These are phyloP conservation scores for Mariannaea elegans DNA, from an alignment of 2,329 filamentous ascomycete species.

Conservation along the genomic window DNA sequence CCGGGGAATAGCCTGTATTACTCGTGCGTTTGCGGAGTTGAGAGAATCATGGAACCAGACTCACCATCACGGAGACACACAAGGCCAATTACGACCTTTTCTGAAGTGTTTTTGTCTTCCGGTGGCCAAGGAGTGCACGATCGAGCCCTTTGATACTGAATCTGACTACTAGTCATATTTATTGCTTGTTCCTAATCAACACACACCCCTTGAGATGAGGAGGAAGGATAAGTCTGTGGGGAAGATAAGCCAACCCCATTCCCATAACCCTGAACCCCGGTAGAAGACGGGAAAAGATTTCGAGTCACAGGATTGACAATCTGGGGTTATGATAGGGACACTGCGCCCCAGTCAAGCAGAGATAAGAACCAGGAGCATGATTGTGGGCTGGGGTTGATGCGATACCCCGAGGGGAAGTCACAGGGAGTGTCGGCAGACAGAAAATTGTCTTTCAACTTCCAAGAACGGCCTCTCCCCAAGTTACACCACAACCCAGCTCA, in stretches of 20 bases:
- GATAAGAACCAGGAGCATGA: slow-evolving; percentile 33
- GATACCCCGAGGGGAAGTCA: slow-evolving; percentile 10
- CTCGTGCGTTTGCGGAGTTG: slow-evolving; percentile 22
- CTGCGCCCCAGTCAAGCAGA: slow-evolving; percentile 17
- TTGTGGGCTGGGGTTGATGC: slow-evolving; percentile 6
- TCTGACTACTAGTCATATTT: slow-evolving; percentile 11
- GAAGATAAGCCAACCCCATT: slow-evolving; percentile 39
- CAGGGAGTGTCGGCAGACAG: slow-evolving; percentile 10
- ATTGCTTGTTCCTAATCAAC: background rate
- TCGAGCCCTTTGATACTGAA: slow-evolving; percentile 3
- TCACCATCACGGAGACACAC: background rate
- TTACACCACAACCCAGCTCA: slow-evolving; percentile 23
- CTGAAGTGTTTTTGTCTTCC: background rate
- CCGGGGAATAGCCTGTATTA: slow-evolving; percentile 3
- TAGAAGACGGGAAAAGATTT: slow-evolving; percentile 33
- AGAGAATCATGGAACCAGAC: slow-evolving; percentile 3
- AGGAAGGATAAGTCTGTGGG: slow-evolving; percentile 34
- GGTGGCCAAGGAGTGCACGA: slow-evolving; percentile 11
- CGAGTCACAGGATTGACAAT: slow-evolving; percentile 33
- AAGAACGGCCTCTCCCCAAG: slow-evolving; percentile 19
- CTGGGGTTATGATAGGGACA: slow-evolving; percentile 36
- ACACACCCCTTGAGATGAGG: slow-evolving; percentile 16
- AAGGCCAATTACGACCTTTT: slow-evolving; percentile 2
- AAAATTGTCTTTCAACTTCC: slow-evolving; percentile 15
- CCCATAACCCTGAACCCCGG: slow-evolving; percentile 28